Conservation (phyloP, 306 rosid genomes). For the Casuarina equisetifolia region DNA sequence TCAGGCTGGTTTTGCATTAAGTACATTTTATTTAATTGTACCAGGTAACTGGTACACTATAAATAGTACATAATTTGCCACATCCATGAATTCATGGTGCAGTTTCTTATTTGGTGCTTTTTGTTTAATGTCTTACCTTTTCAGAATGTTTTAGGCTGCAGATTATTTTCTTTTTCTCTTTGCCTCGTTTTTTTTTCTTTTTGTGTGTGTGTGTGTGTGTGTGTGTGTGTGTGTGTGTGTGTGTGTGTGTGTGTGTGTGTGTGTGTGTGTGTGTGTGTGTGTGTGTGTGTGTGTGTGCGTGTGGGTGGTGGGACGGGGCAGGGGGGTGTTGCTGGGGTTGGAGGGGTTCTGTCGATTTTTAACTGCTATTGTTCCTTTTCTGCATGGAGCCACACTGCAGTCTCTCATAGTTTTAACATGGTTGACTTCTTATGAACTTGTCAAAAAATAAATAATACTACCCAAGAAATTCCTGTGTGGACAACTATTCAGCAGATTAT, state of each 20-base stretch:
- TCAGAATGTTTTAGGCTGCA: not conserved
- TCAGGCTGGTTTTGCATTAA: not conserved
- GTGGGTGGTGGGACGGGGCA: no score
- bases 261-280: not conserved
- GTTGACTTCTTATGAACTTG: not conserved
- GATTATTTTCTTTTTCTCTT: not conserved
- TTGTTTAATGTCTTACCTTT: not conserved
- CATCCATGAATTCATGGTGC: constrained; percentile 2
- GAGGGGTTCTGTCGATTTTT: not conserved
- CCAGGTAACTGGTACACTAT: not conserved
- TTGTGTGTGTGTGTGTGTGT: not conserved
- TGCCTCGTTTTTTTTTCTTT: not conserved
- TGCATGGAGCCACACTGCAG: not conserved
- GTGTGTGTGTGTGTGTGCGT: no score
- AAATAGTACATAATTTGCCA: not conserved
- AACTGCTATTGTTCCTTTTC: not conserved
- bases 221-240: no score
- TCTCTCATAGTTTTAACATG: not conserved
- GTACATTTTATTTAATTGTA: not conserved
- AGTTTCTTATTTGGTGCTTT: not conserved
- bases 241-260: no score
- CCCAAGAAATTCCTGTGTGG: not conserved
- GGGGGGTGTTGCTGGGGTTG: no score
- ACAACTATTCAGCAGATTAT: not conserved
- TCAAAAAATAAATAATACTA: not conserved